A percentile compares a stretch with the other conserved stretches of the same genome.
Conservation (phyloP, 192 early-diverging fungal genomes). For the Linnemannia hyalina region DNA sequence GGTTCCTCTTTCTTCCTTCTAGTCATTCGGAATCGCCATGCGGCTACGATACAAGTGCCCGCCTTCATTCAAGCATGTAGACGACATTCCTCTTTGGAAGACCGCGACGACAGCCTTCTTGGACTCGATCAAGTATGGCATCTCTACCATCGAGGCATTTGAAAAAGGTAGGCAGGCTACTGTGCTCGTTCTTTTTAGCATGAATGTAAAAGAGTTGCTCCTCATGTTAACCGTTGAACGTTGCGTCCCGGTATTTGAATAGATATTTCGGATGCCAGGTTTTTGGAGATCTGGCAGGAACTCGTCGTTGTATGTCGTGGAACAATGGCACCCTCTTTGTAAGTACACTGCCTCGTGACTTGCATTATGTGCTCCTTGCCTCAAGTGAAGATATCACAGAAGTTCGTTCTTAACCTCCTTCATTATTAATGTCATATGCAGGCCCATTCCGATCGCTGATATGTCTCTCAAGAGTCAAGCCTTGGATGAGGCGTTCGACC, state of each 20-base stretch:
- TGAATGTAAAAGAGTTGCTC: not conserved
- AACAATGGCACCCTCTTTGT: conserved; percentile 52
- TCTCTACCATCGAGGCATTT: conserved; percentile 57
- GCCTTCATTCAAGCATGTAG: conserved; percentile 73
- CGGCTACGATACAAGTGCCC: conserved; percentile 82
- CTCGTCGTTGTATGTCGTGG: conserved; percentile 41
- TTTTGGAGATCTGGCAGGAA: conserved; percentile 52
- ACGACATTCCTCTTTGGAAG: conserved; percentile 81
- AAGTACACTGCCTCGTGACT: not conserved
- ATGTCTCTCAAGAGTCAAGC: conserved; percentile 73
- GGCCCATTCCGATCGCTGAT: conserved; percentile 35
- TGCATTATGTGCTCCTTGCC: not conserved
- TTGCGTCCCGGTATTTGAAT: not conserved
- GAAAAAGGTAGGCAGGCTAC: conserved; percentile 45
- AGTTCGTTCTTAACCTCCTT: not conserved
- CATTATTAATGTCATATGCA: not conserved
- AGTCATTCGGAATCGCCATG: conserved; percentile 80
- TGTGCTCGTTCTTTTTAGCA: not conserved
- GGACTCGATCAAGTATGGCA: conserved; percentile 67
- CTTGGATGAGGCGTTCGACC: conserved; percentile 81
- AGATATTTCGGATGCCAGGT: conserved; percentile 41
- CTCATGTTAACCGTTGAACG: not conserved
- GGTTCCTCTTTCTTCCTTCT: not conserved
- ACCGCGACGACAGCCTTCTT: conserved; percentile 71
- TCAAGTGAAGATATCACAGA: not conserved